phyloP scores from a whole-genome alignment of 495 filamentous ascomycete species.

The Trichoderma virens region DNA sequence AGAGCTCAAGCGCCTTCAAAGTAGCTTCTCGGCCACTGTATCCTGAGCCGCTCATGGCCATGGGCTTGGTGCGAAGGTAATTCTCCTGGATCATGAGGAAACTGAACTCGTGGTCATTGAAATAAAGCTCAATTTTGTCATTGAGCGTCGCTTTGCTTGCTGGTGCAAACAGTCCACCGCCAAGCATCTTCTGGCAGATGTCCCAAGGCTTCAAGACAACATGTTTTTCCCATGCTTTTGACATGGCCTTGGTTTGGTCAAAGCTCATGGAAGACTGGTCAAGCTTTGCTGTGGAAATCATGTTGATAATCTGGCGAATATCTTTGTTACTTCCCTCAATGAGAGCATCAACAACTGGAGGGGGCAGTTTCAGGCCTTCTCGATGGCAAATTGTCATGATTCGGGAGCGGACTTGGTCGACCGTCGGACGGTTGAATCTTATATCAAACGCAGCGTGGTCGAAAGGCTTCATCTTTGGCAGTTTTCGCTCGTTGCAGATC shows the following conservation, averaged over 20 bases:
- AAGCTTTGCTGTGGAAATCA: conserved; percentile 88
- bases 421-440: conserved; percentile 80
- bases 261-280: conserved; percentile 73
- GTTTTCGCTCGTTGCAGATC: conserved; percentile 90
- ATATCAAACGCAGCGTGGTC: conserved; percentile 76
- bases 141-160: conserved; percentile 79
- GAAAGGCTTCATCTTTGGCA: conserved; percentile 98
- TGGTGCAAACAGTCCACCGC: conserved; percentile 73
- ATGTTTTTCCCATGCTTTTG: conserved; percentile 97
- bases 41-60: conserved; percentile 50
- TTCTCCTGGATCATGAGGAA: conserved; percentile 98
- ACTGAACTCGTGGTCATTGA: conserved; percentile 97
- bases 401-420: conserved; percentile 78
- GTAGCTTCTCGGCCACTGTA: conserved; percentile 50
- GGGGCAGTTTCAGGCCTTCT: conserved; percentile 79
- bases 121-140: conserved; percentile 97
- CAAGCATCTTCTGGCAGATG: conserved; percentile 87
- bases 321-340: conserved; percentile 93
- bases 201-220: conserved; percentile 97
- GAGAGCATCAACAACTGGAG: conserved; percentile 82
- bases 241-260: conserved; percentile 81
- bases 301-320: conserved; percentile 97
- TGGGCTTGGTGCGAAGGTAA: conserved; percentile 76
- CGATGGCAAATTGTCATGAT: conserved; percentile 92
- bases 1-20: conserved; percentile 74